Base-by-base conservation (phyloP, 495 filamentous ascomycete species). In the Parachaetomium inaequale region DNA sequence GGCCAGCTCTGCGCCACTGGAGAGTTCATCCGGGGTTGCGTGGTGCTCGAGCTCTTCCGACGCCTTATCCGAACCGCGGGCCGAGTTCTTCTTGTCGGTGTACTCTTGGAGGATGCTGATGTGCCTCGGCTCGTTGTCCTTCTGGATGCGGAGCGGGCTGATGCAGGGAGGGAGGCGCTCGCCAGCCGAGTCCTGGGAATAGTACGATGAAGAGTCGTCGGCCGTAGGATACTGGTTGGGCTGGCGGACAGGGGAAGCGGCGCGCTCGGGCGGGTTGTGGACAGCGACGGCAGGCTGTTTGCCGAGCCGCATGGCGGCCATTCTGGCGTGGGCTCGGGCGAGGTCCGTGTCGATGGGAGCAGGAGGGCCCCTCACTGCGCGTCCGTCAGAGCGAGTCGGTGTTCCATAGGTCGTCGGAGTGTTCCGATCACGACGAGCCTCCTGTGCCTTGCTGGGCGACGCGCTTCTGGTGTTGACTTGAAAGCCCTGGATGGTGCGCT, bases 91-190 rank as follows among this genome's bases (percentile, higher is more conserved):
- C 58, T 63, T 59, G 0, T 67, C 63, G 17, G 40, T 47, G 49
- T 73, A 70, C n/a, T 60, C 66, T 38, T 64, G 55, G 15, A 74
- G 62, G 8, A 74, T 58, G 46, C 64, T 70, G 36, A 57, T 14
- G 15, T 63, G 61, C 34, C 55, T 52, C 42, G 63, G 56, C 7
- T 42, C 61, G 14, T 34, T 47, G 7, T 52, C 63, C 60, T 69
- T 72, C 26, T 52, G 50, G 38, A 71, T 50, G 15, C 58, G 68
- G 1, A 75, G 70, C 0, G 73, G 73, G 43, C 63, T 68, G 49
- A 72, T 46, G 38, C 29, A 46, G 17, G 57, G 55, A 4, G 55
- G 61, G n/a, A 36, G 56, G 8, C n/a, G 54, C 28, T 55, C 17
- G n/a, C 31, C 36, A 11, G 14, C 38, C 28, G 19, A 28, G 19